Evolutionary conservation across 371 early-diverging fungal species (phyloP).

Genomic region (Mucor circinelloides): DNA sequence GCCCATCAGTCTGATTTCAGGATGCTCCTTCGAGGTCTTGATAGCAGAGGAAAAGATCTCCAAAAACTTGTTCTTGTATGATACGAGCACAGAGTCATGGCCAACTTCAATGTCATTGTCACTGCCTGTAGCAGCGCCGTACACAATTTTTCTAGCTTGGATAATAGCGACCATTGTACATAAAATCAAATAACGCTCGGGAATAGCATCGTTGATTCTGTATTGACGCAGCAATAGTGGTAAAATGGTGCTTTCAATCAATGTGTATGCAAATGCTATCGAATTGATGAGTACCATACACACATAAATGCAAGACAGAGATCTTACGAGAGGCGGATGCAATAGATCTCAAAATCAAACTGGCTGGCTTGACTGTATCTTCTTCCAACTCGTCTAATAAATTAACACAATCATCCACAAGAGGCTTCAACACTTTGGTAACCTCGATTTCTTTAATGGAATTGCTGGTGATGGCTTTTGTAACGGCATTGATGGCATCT

Average conservation of each 20-base stretch:
- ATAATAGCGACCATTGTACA: slow-evolving; percentile 22
- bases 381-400: slow-evolving; percentile 70
- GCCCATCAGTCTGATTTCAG: slow-evolving; percentile 64
- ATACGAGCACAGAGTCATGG: slow-evolving; percentile 53
- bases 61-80: slow-evolving; percentile 67
- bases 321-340: slow-evolving; percentile 64
- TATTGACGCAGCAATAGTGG: slow-evolving; percentile 19
- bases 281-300: background rate
- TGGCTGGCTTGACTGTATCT: slow-evolving; percentile 68
- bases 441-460: slow-evolving; percentile 43
- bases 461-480: slow-evolving; percentile 26
- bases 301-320: too few species aligned
- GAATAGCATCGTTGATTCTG: slow-evolving; percentile 1
- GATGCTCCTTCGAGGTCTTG: slow-evolving; percentile 65
- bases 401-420: slow-evolving; percentile 66
- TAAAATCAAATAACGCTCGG: slow-evolving; percentile 17
- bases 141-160: slow-evolving; percentile 26
- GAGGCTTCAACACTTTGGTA: slow-evolving; percentile 41
- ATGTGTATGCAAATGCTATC: slow-evolving; percentile 13
- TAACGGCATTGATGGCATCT: slow-evolving; percentile 57
- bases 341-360: slow-evolving; percentile 64
- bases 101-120: background rate
- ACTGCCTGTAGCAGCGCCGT: background rate
- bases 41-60: slow-evolving; percentile 60
- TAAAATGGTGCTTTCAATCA: slow-evolving; percentile 10